Evolutionary conservation across 306 rosid genomes (phyloP).

Genomic region (Chamaecrista fasciculata): DNA sequence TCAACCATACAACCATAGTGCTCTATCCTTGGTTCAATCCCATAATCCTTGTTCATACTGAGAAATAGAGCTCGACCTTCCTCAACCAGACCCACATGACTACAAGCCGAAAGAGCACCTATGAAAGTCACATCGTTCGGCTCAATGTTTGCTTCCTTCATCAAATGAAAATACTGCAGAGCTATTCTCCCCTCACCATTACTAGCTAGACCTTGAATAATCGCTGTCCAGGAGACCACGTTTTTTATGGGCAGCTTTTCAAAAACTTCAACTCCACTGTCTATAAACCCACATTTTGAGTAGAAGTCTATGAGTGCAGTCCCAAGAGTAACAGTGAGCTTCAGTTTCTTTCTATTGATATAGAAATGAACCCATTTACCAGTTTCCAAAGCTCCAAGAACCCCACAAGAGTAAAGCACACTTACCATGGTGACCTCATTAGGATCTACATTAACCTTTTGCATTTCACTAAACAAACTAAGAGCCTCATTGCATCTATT

Average conservation of each 20-base stretch:
- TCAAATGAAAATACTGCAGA: conserved; percentile 44
- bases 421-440: conserved; percentile 73
- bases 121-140: conserved; percentile 63
- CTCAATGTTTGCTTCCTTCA: conserved; percentile 43
- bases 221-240: conserved; percentile 57
- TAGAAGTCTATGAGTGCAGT: conserved; percentile 63
- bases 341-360: conserved; percentile 52
- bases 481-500: conserved; percentile 59
- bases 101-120: conserved; percentile 53
- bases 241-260: conserved; percentile 40
- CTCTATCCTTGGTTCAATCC: conserved; percentile 55
- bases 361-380: conserved; percentile 70
- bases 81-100: conserved; percentile 55
- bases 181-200: conserved; percentile 56
- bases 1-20: conserved; percentile 77
- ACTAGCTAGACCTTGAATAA: conserved; percentile 65
- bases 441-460: conserved; percentile 47
- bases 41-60: conserved; percentile 47
- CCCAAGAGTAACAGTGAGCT: conserved; percentile 60
- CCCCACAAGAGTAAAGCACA: conserved; percentile 53
- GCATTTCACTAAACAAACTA: conserved; percentile 57
- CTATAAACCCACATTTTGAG: conserved; percentile 56
- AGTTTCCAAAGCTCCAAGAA: conserved; percentile 59
- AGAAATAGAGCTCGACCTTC: conserved; percentile 50
- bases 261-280: conserved; percentile 51